Base-by-base conservation (phyloP, 345 rosid genomes). In the Salix exigua region DNA sequence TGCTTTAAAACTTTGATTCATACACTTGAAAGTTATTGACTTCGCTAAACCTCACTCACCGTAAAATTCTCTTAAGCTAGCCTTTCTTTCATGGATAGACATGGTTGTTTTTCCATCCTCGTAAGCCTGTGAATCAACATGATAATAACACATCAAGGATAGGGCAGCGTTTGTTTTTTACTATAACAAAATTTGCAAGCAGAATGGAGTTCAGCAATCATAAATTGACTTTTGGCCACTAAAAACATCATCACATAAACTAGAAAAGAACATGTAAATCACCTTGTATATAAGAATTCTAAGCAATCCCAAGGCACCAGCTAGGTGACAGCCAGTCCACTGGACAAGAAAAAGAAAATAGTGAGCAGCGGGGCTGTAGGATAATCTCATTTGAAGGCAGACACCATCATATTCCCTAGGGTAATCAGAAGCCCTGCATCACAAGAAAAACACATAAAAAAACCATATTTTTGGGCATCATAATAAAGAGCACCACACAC, bases 251-350 rank as follows among this genome's bases (percentile, higher is more conserved):
- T 26, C 2, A 55, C 18, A 67, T 25, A 1, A 35, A 38, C 23
- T 71, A 61, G 14, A 5, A 44, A 61, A 51, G 12, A 55, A 65
- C 35, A 68, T 66, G 51, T 26, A 62, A 68, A 74, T 28, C 30
- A 91, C 99, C 96, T 93, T 96, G 76, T 86, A 93, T 65, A 96
- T 89, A 67, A 94, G 94, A 77, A 96, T 86, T 78, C 95, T 87
- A 73, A 96, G 98, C 82, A 96, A 83, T 18, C 99, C 99, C 76
- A 96, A 87, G 67, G 95, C 83, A 73, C 97, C 97, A 0, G 97
- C 97, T 66, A 96, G 91, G 79, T 88, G 89, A 75, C 94, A 96
- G 82, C 90, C 97, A 11, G 97, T 91, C 99, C 99, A 96, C 73
- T 91, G 99, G 76, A 94, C 90, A 70, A 96, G 98, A 85, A 93